These are phyloP conservation scores for Talaromyces stipitatus DNA, from an alignment of 495 filamentous ascomycete species.

Conservation along the genomic window DNA sequence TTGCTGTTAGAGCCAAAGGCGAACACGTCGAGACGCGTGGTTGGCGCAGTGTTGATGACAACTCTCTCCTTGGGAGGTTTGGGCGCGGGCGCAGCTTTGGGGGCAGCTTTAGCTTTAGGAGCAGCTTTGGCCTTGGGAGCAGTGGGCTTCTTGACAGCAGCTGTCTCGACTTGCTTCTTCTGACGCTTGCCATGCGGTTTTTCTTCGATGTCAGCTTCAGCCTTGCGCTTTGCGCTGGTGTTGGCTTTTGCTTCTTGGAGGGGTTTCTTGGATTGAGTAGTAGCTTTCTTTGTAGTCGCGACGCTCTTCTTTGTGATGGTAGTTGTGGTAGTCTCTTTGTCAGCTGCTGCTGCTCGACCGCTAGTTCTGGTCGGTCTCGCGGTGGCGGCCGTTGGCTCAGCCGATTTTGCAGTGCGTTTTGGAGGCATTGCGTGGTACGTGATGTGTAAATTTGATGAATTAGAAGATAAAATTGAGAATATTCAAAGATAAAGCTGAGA, in stretches of 20 bases:
- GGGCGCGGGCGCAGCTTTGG: neutral
- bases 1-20: slow-evolving; percentile 42
- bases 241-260: slow-evolving; percentile 8
- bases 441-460: neutral
- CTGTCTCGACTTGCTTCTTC: slow-evolving; percentile 1
- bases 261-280: slow-evolving; percentile 3
- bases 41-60: slow-evolving; percentile 29
- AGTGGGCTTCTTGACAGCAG: neutral
- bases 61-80: slow-evolving; percentile 8
- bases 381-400: neutral
- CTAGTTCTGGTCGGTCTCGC: neutral
- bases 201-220: slow-evolving; percentile 1
- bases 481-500: neutral
- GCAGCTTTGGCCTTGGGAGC: neutral
- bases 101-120: neutral
- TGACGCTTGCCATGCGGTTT: slow-evolving; percentile 2
- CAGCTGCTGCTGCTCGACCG: slow-evolving; percentile 1
- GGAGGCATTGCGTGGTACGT: slow-evolving; percentile 1
- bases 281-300: neutral
- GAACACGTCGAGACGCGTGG: slow-evolving; percentile 38
- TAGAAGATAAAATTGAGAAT: neutral
- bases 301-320: neutral
- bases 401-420: slow-evolving; percentile 1
- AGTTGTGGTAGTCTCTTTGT: neutral
- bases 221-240: slow-evolving; percentile 8